Conservation (phyloP, 371 early-diverging fungal genomes). For the Entomophthora muscae region DNA sequence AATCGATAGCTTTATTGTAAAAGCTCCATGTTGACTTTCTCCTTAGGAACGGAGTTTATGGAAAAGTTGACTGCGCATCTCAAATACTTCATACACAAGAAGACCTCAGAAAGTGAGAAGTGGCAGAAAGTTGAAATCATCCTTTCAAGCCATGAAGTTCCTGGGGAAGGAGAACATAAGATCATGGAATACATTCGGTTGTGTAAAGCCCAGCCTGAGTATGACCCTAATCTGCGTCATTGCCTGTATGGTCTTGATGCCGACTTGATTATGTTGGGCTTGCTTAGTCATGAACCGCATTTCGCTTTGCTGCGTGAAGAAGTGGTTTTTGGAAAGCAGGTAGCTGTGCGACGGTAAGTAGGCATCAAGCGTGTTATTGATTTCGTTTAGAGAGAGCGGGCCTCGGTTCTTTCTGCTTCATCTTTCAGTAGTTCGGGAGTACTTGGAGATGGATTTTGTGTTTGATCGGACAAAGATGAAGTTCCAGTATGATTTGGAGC, state of each 20-base stretch:
- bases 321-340: conserved; percentile 22
- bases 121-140: conserved; percentile 84
- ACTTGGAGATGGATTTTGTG: conserved; percentile 40
- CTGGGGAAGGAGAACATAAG: conserved; percentile 99
- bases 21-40: too few species aligned
- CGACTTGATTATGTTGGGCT: conserved; percentile 98
- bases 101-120: conserved; percentile 72
- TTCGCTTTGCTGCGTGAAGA: conserved; percentile 94
- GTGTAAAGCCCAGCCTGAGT: conserved; percentile 47
- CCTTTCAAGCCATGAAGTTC: conserved; percentile 82
- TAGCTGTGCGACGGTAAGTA: conserved; percentile 66
- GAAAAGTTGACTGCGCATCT: conserved; percentile 63
- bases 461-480: conserved; percentile 24
- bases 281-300: conserved; percentile 91
- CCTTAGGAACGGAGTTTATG: conserved; percentile 93
- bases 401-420: conserved; percentile 34
- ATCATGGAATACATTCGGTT: conserved; percentile 95
- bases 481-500: conserved; percentile 66
- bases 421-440: conserved; percentile 76
- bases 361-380: conserved; percentile 53
- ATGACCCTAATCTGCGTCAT: conserved; percentile 77
- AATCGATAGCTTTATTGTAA: too few species aligned
- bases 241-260: conserved; percentile 96
- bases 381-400: background rate
- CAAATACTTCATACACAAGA: conserved; percentile 78